These are phyloP conservation scores for Tetradesmus lagerheimii DNA, from an alignment of 139 green algal genomes.

Conservation along the genomic window DNA sequence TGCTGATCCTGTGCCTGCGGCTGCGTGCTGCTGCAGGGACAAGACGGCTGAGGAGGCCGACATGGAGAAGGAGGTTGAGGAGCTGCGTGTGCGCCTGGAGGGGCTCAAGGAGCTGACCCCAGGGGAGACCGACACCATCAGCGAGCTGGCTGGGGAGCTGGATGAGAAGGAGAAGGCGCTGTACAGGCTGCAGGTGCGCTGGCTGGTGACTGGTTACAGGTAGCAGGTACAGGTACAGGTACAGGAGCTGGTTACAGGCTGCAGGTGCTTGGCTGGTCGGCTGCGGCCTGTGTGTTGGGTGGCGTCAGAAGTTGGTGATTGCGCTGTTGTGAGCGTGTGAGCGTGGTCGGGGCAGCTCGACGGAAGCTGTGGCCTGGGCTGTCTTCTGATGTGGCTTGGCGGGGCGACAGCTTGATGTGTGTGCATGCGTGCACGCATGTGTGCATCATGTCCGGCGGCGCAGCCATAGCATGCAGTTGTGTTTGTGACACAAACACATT, in stretches of 20 bases:
- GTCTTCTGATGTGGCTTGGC: neutral
- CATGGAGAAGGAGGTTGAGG: conserved; percentile 63
- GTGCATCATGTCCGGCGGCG: neutral
- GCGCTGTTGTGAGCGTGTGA: too few species aligned
- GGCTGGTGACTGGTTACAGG: too few species aligned
- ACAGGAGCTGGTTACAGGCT: too few species aligned
- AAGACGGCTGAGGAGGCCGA: conserved; percentile 69
- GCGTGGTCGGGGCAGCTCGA: too few species aligned
- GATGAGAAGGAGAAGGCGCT: conserved; percentile 56
- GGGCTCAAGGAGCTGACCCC: conserved; percentile 57
- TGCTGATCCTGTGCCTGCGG: too few species aligned
- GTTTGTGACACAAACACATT: too few species aligned
- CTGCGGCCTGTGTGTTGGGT: too few species aligned
- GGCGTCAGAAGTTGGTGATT: too few species aligned
- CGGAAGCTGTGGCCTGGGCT: neutral
- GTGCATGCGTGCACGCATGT: neutral
- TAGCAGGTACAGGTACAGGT: too few species aligned
- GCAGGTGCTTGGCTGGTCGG: too few species aligned
- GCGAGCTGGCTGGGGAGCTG: conserved; percentile 50
- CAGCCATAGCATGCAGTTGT: neutral
- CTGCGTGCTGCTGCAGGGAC: conserved; percentile 60
- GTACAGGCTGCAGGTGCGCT: conserved; percentile 50
- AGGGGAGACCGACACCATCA: conserved; percentile 51
- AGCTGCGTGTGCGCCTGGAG: conserved; percentile 56
- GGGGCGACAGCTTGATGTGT: neutral